Evolutionary conservation across 805 yeast species (phyloP).

Genomic region (Starmerella etchellsii): DNA sequence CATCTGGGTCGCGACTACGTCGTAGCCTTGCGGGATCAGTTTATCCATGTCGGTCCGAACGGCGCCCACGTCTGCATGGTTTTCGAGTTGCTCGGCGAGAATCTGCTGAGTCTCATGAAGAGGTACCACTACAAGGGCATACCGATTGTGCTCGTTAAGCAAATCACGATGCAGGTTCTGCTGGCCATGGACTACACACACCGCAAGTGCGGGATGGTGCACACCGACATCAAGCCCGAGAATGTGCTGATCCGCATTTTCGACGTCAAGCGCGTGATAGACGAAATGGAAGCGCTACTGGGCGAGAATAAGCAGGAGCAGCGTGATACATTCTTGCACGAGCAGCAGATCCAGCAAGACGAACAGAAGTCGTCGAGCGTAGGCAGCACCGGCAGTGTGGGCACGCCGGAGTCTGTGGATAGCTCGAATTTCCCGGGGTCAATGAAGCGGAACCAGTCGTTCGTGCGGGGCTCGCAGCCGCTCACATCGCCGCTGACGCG

Average conservation of each 20-base stretch:
- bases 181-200: slow-evolving; percentile 62
- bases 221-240: slow-evolving; percentile 63
- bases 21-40: slow-evolving; percentile 68
- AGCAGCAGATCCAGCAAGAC: slow-evolving; percentile 1
- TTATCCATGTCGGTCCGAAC: slow-evolving; percentile 76
- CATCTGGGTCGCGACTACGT: slow-evolving; percentile 78
- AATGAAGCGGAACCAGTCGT: background rate
- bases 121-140: slow-evolving; percentile 66
- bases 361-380: background rate
- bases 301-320: background rate
- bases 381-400: background rate
- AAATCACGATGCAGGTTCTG: slow-evolving; percentile 64
- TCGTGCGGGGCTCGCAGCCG: slow-evolving; percentile 15
- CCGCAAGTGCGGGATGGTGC: slow-evolving; percentile 60
- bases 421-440: background rate
- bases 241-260: slow-evolving; percentile 69
- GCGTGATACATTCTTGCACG: background rate
- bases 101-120: slow-evolving; percentile 68
- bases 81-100: slow-evolving; percentile 93
- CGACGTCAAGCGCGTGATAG: slow-evolving; percentile 66
- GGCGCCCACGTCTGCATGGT: slow-evolving; percentile 95
- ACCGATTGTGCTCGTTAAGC: slow-evolving; percentile 66
- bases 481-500: slow-evolving; percentile 15
- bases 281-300: slow-evolving; percentile 29
- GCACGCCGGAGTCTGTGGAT: background rate